Percentiles rank a stretch among this genome's conserved stretches.
phyloP scores from a whole-genome alignment of 306 rosid species.

The Quercus engelmannii region DNA sequence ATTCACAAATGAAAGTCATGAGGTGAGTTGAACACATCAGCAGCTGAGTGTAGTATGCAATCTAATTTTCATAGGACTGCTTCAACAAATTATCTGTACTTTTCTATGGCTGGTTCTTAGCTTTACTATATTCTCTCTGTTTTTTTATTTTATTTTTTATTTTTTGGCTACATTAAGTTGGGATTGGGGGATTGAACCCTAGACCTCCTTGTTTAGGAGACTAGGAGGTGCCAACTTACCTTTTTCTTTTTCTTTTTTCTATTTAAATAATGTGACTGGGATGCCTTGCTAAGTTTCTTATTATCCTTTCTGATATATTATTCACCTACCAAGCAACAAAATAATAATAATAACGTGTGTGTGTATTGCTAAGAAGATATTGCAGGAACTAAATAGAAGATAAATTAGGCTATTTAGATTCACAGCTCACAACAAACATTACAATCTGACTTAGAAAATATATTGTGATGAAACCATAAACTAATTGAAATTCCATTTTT shows the following conservation, averaged over 20 bases:
- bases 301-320: neutral
- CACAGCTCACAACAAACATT: neutral
- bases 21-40: conserved; percentile 6
- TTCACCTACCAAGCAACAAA: neutral
- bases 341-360: neutral
- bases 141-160: neutral
- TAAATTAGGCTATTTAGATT: neutral
- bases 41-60: conserved; percentile 5
- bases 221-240: too few species aligned
- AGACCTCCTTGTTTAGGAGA: too few species aligned
- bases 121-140: neutral
- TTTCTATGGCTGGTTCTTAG: neutral
- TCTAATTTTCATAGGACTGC: conserved; percentile 8
- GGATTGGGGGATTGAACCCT: too few species aligned
- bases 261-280: neutral
- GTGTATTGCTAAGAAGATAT: neutral
- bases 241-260: neutral
- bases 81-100: conserved; percentile 1
- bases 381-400: neutral
- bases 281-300: neutral
- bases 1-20: conserved; percentile 8
- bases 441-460: neutral
- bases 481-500: neutral
- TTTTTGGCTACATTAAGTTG: too few species aligned
- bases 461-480: neutral